Evolutionary conservation across 73 alveolate genomes (phyloP).

Genomic region (Tetrahymena malaccensis): DNA sequence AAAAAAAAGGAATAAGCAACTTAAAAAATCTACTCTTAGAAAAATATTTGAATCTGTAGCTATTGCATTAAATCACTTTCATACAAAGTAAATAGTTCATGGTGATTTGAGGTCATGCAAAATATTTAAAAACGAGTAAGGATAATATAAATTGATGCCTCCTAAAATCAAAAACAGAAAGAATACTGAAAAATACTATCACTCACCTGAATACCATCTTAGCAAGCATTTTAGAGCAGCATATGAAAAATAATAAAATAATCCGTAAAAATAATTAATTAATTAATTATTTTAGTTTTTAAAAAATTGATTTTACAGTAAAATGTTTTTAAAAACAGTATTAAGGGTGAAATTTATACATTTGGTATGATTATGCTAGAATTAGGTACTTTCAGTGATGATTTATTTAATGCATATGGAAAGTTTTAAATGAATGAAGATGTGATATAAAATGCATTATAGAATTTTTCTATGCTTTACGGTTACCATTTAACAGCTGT

Average conservation of each 20-base stretch:
- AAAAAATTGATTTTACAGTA: too few species aligned
- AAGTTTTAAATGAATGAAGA: not conserved
- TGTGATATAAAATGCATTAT: not conserved
- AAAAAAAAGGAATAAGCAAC: not conserved
- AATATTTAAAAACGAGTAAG: not conserved
- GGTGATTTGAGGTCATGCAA: not conserved
- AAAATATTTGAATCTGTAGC: not conserved
- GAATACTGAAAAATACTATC: not conserved
- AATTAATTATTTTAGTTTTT: too few species aligned
- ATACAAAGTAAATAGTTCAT: not conserved
- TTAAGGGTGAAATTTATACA: not conserved
- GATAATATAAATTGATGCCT: not conserved
- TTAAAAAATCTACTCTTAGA: not conserved
- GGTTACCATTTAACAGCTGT: not conserved
- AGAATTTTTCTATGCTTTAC: not conserved
- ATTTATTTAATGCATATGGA: not conserved
- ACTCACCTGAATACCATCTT: not conserved
- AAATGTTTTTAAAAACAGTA: not conserved
- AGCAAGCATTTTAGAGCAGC: not conserved
- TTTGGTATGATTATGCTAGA: not conserved
- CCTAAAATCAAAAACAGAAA: not conserved
- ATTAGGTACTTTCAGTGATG: not conserved
- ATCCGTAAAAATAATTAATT: not conserved
- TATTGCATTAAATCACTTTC: not conserved
- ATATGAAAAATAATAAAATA: not conserved